phyloP scores from a whole-genome alignment of 2,329 filamentous ascomycete genomes.

The Exophiala bonariae region DNA sequence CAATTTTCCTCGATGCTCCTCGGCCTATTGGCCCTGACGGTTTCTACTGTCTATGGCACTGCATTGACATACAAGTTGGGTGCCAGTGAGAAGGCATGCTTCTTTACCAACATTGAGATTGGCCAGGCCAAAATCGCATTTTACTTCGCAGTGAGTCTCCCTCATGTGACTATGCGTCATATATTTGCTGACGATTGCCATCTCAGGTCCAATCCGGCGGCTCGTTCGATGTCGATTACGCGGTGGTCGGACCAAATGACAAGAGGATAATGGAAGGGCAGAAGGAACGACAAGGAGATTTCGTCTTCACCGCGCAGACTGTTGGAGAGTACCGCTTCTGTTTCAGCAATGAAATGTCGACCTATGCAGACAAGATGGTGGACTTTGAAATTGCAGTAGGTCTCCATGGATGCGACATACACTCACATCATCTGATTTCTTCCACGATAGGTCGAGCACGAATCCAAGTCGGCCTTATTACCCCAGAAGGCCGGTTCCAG shows the following conservation, averaged over 20 bases:
- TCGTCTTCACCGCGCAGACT: conserved; percentile 91
- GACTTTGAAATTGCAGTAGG: conserved; percentile 95
- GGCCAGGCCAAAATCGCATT: conserved; percentile 89
- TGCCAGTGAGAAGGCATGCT: conserved; percentile 93
- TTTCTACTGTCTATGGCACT: conserved; percentile 75
- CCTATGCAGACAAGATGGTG: conserved; percentile 94
- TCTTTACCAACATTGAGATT: conserved; percentile 78
- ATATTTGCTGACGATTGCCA: background rate
- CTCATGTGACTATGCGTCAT: background rate
- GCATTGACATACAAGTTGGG: conserved; percentile 90
- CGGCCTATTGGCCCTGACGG: conserved; percentile 70
- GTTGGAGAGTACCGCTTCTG: conserved; percentile 92
- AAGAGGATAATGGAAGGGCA: conserved; percentile 80
- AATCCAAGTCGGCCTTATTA: conserved; percentile 68
- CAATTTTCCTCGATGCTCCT: conserved; percentile 62
- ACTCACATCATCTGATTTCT: conserved; percentile 16
- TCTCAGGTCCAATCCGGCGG: conserved; percentile 92
- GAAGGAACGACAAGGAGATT: conserved; percentile 95
- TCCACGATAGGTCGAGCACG: conserved; percentile 78
- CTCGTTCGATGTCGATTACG: conserved; percentile 95
- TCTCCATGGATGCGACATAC: conserved; percentile 21
- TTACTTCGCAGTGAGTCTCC: conserved; percentile 83
- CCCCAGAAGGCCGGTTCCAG: conserved; percentile 86
- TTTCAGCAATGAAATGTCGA: conserved; percentile 98
- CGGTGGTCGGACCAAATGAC: conserved; percentile 77